Percentiles rank a stretch among this genome's conserved stretches.
Conservation (phyloP, 805 yeast genomes). For the Scheffersomyces spartinae region DNA sequence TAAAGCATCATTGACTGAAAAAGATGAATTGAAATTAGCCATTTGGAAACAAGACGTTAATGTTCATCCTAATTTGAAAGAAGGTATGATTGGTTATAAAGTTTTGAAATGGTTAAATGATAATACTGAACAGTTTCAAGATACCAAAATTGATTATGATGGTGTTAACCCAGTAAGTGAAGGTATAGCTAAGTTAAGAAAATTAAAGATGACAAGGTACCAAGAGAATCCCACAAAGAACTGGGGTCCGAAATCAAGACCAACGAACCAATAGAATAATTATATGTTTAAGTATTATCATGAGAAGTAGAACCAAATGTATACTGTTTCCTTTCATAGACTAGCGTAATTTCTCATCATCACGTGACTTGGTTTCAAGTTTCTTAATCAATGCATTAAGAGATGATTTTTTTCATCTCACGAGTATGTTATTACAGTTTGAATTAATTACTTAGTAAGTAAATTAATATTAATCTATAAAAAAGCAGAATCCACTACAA, state of each 20-base stretch:
- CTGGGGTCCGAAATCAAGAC: constrained; percentile 96
- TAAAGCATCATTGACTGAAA: constrained; percentile 25
- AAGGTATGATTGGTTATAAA: constrained; percentile 38
- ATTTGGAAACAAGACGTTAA: constrained; percentile 14
- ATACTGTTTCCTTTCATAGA: too few relatives aligned
- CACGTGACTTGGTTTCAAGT: too few relatives aligned
- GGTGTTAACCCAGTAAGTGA: constrained; percentile 27
- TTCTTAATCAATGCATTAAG: too few relatives aligned
- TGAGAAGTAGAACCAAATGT: too few relatives aligned
- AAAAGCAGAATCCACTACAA: too few relatives aligned
- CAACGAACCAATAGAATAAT: constrained; percentile 23
- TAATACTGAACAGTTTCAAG: constrained; percentile 21
- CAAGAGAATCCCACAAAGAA: constrained; percentile 88
- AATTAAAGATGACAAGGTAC: constrained; percentile 71
- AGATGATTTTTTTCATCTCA: too few relatives aligned
- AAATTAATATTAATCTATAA: too few relatives aligned
- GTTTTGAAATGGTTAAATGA: constrained; percentile 34
- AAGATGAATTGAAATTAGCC: constrained; percentile 18
- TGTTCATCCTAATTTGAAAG: constrained; percentile 29
- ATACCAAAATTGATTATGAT: constrained; percentile 7
- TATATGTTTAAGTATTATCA: too few relatives aligned
- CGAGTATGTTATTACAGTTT: too few relatives aligned
- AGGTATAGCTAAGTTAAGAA: constrained; percentile 49
- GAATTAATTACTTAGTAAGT: too few relatives aligned
- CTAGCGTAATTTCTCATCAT: too few relatives aligned